These are phyloP conservation scores for Tolypocladium album DNA, from an alignment of 2,329 filamentous ascomycete species.

Conservation along the genomic window DNA sequence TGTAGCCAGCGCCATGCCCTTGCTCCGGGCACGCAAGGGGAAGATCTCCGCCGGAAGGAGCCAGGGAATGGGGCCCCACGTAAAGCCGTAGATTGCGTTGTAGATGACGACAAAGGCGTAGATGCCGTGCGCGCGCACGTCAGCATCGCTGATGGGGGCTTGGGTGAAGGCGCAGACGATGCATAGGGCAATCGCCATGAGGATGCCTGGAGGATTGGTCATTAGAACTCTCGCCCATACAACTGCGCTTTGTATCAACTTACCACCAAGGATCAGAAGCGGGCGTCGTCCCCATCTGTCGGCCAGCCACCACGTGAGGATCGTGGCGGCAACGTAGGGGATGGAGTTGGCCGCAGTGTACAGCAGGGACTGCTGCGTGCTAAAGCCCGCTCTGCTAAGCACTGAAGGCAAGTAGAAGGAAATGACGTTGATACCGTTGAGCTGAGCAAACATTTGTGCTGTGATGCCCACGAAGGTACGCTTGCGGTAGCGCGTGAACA, in stretches of 20 bases:
- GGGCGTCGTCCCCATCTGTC: conserved; percentile 28
- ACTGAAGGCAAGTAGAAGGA: conserved; percentile 28
- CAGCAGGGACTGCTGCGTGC: conserved; percentile 24
- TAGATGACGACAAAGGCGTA: neutral
- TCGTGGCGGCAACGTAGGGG: conserved; percentile 26
- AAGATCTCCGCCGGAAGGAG: conserved; percentile 18
- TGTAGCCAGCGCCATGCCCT: conserved; percentile 27
- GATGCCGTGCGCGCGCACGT: neutral
- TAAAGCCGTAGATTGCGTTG: conserved; percentile 6
- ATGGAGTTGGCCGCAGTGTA: conserved; percentile 27
- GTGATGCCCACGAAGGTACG: conserved; percentile 28
- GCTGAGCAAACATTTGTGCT: conserved; percentile 27
- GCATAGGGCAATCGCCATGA: neutral
- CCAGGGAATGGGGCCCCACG: conserved; percentile 29
- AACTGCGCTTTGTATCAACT: neutral
- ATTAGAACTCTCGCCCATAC: neutral
- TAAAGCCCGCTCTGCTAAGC: conserved; percentile 22
- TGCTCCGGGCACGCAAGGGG: conserved; percentile 24
- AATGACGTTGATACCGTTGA: conserved; percentile 30
- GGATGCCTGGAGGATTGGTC: neutral
- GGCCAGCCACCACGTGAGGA: conserved; percentile 26
- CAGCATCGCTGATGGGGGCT: neutral
- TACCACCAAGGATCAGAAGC: conserved; percentile 17
- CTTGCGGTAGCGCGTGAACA: conserved; percentile 30
- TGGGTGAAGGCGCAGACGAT: neutral